Percentiles rank a stretch among this genome's conserved stretches.
Evolutionary conservation across 768 basidiomycete species (phyloP).

Genomic region (Termitomyces sp.): DNA sequence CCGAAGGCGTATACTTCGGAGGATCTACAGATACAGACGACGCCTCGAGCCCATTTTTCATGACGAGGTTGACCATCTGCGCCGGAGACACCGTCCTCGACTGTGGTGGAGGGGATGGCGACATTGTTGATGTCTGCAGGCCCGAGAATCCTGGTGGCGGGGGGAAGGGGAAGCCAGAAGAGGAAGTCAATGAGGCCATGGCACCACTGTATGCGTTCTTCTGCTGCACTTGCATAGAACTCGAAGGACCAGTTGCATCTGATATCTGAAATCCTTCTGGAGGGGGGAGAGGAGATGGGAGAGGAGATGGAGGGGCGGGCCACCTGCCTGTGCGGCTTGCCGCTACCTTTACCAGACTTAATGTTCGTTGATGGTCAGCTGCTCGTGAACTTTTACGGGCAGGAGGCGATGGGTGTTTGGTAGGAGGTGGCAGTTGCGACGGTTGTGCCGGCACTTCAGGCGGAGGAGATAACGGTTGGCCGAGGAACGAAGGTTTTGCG

Average conservation of each 20-base stretch:
- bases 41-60: neutral
- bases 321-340: conserved; percentile 46
- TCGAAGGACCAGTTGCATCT: neutral
- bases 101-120: neutral
- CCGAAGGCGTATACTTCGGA: conserved; percentile 13
- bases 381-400: conserved; percentile 30
- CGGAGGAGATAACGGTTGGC: conserved; percentile 4
- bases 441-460: neutral
- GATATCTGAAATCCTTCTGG: conserved; percentile 17
- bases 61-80: neutral
- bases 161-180: conserved; percentile 7
- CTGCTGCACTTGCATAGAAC: conserved; percentile 27
- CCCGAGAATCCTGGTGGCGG: conserved; percentile 13
- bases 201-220: conserved; percentile 22
- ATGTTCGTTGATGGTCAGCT: conserved; percentile 53
- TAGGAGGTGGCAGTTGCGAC: conserved; percentile 3
- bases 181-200: conserved; percentile 17
- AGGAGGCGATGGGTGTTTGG: conserved; percentile 13
- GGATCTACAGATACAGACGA: neutral
- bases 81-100: neutral
- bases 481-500: conserved; percentile 23
- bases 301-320: conserved; percentile 30
- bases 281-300: conserved; percentile 20
- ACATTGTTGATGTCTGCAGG: neutral
- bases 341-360: conserved; percentile 54